A percentile compares a stretch with the other conserved stretches of the same genome.
phyloP scores from a whole-genome alignment of 2,329 filamentous ascomycete genomes.

The Chrysosphaeria jannelii region DNA sequence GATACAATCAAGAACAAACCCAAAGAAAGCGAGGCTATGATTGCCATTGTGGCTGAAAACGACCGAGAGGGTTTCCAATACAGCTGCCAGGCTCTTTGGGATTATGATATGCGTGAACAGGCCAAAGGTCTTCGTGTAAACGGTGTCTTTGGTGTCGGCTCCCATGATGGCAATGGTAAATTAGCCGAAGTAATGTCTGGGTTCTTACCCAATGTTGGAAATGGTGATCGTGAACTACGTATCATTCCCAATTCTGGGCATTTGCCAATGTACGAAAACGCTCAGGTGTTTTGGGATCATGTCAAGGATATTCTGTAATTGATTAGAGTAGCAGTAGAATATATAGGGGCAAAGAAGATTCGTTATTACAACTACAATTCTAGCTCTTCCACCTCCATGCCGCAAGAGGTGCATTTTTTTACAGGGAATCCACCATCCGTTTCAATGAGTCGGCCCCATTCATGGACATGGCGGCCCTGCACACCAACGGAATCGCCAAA shows the following conservation, averaged over 20 bases:
- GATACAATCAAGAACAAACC: constrained; percentile 14
- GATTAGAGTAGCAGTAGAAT: too few species aligned
- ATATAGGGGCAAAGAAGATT: too few species aligned
- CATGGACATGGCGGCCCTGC: constrained; percentile 54
- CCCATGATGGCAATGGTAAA: constrained; percentile 36
- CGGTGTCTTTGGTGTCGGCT: constrained; percentile 41
- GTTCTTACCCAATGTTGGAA: constrained; percentile 29
- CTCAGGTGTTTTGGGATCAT: constrained; percentile 19
- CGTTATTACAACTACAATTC: too few species aligned
- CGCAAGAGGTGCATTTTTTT: constrained; percentile 51
- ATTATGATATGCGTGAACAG: constrained; percentile 31
- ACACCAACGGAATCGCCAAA: constrained; percentile 53
- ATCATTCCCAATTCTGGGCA: constrained; percentile 44
- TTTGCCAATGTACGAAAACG: constrained; percentile 48
- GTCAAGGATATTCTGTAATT: constrained; percentile 4
- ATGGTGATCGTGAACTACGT: constrained; percentile 23
- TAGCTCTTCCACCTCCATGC: constrained; percentile 51
- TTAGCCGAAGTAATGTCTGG: constrained; percentile 54
- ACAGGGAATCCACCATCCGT: constrained; percentile 43
- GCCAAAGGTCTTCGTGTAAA: constrained; percentile 24
- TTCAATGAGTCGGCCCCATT: constrained; percentile 47
- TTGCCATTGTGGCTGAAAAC: constrained; percentile 38
- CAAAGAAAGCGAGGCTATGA: constrained; percentile 23
- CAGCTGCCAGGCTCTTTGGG: constrained; percentile 38
- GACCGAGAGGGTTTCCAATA: constrained; percentile 37